These are phyloP conservation scores for Neoascochyta sp. DNA, from an alignment of 2,329 filamentous ascomycete species.

Conservation along the genomic window DNA sequence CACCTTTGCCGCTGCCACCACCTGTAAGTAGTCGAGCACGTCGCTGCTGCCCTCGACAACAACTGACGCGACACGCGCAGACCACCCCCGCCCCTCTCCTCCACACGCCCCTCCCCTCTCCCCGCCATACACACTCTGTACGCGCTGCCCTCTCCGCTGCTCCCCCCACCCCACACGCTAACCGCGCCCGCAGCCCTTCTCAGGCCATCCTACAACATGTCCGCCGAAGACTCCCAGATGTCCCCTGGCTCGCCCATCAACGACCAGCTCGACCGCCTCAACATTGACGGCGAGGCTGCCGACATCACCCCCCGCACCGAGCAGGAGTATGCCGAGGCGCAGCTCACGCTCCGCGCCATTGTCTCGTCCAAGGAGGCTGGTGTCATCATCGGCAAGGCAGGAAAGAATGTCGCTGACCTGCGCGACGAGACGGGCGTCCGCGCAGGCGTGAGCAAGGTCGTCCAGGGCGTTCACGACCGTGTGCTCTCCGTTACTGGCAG, in stretches of 20 bases:
- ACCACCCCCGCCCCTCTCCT: constrained; percentile 4
- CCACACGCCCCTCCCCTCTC: constrained; percentile 9
- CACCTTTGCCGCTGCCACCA: constrained; percentile 29
- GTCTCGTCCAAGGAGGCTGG: constrained; percentile 98
- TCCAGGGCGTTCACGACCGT: constrained; percentile 93
- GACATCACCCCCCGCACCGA: constrained; percentile 85
- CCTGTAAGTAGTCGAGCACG: constrained; percentile 27
- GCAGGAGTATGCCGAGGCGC: constrained; percentile 89
- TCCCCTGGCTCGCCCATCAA: constrained; percentile 36
- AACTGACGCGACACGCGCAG: constrained; percentile 14
- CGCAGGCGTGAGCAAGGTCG: constrained; percentile 97
- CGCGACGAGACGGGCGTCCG: constrained; percentile 97
- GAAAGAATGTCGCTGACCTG: constrained; percentile 96
- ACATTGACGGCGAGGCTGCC: constrained; percentile 54
- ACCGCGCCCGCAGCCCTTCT: constrained; percentile 22
- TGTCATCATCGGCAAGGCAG: constrained; percentile 97
- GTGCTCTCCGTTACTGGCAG: constrained; percentile 92
- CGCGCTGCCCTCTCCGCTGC: constrained; percentile 5
- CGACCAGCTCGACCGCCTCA: constrained; percentile 43
- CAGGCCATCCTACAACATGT: constrained; percentile 41
- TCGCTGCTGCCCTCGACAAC: constrained; percentile 21
- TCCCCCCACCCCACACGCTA: constrained; percentile 29
- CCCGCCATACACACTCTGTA: constrained; percentile 4
- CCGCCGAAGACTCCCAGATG: constrained; percentile 39
- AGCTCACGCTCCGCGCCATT: constrained; percentile 92